Evolutionary conservation across 345 rosid species (phyloP).

Genomic region (Noccaea bulbosa): DNA sequence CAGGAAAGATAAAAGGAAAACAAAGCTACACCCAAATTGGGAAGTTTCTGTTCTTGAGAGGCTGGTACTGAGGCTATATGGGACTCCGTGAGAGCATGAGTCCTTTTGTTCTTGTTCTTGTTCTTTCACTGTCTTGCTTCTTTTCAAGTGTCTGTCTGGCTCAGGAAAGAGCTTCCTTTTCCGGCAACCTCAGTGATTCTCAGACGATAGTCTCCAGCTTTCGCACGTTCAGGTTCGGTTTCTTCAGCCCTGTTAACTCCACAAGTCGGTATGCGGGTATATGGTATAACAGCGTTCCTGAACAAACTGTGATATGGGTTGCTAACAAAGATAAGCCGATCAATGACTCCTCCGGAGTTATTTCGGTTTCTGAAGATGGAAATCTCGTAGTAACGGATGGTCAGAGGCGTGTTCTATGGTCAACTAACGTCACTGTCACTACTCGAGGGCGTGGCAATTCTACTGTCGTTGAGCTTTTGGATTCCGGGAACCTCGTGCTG

Average conservation of each 20-base stretch:
- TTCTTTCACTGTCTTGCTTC: conserved; percentile 20
- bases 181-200: conserved; percentile 24
- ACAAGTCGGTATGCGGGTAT: conserved; percentile 52
- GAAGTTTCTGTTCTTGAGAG: neutral
- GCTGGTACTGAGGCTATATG: conserved; percentile 20
- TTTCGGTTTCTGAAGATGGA: conserved; percentile 51
- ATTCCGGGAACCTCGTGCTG: conserved; percentile 59
- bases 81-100: neutral
- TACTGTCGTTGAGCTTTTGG: conserved; percentile 49
- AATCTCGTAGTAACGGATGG: conserved; percentile 51
- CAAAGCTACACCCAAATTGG: conserved; percentile 4
- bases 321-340: conserved; percentile 55
- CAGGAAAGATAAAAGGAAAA: conserved; percentile 2
- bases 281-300: conserved; percentile 45
- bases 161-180: conserved; percentile 27
- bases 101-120: conserved; percentile 8
- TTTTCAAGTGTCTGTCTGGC: conserved; percentile 7
- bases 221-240: conserved; percentile 51
- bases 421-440: conserved; percentile 45
- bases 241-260: conserved; percentile 55
- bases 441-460: conserved; percentile 9
- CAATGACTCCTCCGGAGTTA: conserved; percentile 48
- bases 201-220: conserved; percentile 44
- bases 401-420: conserved; percentile 50
- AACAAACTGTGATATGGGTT: conserved; percentile 49